Conservation (phyloP, 805 yeast genomes). For the Pichia kluyveri region DNA sequence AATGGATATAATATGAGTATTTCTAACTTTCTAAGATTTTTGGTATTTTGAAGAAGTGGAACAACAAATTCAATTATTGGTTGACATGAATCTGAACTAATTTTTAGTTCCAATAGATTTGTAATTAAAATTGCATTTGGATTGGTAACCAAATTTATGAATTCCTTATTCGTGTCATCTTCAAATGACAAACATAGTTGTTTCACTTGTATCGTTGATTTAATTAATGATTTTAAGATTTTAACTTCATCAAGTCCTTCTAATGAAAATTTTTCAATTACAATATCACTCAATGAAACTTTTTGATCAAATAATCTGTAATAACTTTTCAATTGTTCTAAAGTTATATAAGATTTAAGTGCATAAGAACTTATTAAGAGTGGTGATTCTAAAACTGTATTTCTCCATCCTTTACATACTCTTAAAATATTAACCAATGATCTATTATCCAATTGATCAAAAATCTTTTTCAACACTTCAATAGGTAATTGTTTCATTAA, state of each 20-base stretch:
- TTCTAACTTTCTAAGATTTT: too few relatives aligned
- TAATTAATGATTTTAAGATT: slow-evolving; percentile 2
- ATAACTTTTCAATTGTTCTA: background rate
- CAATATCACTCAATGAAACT: slow-evolving; percentile 2
- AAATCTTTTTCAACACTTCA: slow-evolving; percentile 5
- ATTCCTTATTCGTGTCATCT: too few relatives aligned
- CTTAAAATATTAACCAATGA: slow-evolving; percentile 3
- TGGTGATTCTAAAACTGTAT: slow-evolving; percentile 6
- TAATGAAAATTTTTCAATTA: background rate
- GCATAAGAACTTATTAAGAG: slow-evolving; percentile 4
- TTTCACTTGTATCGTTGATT: slow-evolving; percentile 2
- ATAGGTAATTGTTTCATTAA: slow-evolving; percentile 6
- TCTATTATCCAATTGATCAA: slow-evolving; percentile 2
- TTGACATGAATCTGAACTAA: too few relatives aligned
- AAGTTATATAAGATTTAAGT: background rate
- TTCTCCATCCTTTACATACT: slow-evolving; percentile 11
- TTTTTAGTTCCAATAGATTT: too few relatives aligned
- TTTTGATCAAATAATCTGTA: slow-evolving; percentile 8
- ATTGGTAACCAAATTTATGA: too few relatives aligned
- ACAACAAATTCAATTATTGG: too few relatives aligned
- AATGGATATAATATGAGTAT: too few relatives aligned
- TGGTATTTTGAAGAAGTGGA: too few relatives aligned
- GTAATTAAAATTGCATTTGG: too few relatives aligned
- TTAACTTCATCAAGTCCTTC: background rate
- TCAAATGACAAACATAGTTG: too few relatives aligned